Evolutionary conservation across 768 basidiomycete species (phyloP).

Genomic region (Kwoniella dendrophila): DNA sequence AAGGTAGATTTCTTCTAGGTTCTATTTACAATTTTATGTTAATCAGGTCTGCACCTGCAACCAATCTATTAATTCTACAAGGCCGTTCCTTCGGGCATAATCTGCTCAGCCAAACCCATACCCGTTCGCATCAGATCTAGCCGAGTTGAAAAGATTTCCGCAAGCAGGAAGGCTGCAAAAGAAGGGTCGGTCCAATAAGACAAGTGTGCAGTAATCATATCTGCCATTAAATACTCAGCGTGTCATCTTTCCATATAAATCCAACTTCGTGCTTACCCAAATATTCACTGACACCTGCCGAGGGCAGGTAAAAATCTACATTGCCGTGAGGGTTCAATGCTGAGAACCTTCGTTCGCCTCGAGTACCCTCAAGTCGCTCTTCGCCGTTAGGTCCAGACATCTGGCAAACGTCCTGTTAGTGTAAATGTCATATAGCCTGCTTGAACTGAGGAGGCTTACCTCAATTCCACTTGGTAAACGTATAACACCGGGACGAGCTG

Average conservation of each 20-base stretch:
- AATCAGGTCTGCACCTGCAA: too few species aligned
- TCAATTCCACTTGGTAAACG: slow-evolving; percentile 56
- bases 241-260: slow-evolving; percentile 25
- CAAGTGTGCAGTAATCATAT: slow-evolving; percentile 56
- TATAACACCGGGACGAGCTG: slow-evolving; percentile 49
- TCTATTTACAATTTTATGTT: too few species aligned
- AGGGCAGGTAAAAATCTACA: slow-evolving; percentile 58
- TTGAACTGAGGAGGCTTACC: slow-evolving; percentile 28
- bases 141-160: slow-evolving; percentile 57
- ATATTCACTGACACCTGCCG: slow-evolving; percentile 58
- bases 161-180: slow-evolving; percentile 58
- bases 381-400: slow-evolving; percentile 54
- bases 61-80: slow-evolving; percentile 4
- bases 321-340: slow-evolving; percentile 60
- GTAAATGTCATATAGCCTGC: not conserved
- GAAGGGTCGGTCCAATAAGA: slow-evolving; percentile 58
- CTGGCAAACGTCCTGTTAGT: slow-evolving; percentile 14
- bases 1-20: too few species aligned
- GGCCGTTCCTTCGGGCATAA: slow-evolving; percentile 35
- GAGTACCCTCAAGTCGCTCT: slow-evolving; percentile 51
- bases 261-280: slow-evolving; percentile 45
- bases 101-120: slow-evolving; percentile 50
- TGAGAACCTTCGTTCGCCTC: slow-evolving; percentile 57
- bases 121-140: slow-evolving; percentile 56
- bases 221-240: slow-evolving; percentile 21